These are phyloP conservation scores for Fraxinus cuspidata DNA, from an alignment of 257 asterid species.

Conservation along the genomic window DNA sequence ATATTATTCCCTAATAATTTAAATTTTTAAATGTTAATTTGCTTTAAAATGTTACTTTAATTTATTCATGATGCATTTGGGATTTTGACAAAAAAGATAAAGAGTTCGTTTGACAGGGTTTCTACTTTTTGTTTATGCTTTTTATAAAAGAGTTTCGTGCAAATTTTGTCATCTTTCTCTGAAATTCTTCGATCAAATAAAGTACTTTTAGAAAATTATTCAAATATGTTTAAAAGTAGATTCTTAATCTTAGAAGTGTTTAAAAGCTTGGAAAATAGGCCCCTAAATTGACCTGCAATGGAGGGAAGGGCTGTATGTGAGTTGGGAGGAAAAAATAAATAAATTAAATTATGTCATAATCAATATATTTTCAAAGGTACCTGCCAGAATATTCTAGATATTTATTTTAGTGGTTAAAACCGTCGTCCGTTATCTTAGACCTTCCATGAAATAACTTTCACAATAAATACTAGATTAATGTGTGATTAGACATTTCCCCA, in stretches of 20 bases:
- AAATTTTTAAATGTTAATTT: neutral
- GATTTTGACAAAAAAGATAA: no score
- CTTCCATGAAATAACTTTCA: neutral
- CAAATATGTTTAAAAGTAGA: no score
- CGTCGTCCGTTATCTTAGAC: neutral
- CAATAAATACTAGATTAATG: neutral
- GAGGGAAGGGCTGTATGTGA: neutral
- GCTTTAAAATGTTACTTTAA: neutral
- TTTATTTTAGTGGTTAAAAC: neutral
- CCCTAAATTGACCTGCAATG: neutral
- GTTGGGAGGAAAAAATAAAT: neutral
- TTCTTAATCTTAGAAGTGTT: no score
- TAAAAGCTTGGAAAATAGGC: no score
- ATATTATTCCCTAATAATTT: neutral
- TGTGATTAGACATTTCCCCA: conserved; percentile 2
- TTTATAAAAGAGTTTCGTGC: no score
- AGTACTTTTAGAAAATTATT: no score
- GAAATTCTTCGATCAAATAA: no score
- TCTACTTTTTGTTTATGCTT: no score
- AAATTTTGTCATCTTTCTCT: no score
- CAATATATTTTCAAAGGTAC: neutral
- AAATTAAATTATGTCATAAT: neutral
- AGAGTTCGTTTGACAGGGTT: no score
- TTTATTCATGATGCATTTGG: no score
- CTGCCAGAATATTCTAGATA: neutral